Base-by-base conservation (phyloP, 2,329 filamentous ascomycete genomes). In the Curvularia hawaiiensis region DNA sequence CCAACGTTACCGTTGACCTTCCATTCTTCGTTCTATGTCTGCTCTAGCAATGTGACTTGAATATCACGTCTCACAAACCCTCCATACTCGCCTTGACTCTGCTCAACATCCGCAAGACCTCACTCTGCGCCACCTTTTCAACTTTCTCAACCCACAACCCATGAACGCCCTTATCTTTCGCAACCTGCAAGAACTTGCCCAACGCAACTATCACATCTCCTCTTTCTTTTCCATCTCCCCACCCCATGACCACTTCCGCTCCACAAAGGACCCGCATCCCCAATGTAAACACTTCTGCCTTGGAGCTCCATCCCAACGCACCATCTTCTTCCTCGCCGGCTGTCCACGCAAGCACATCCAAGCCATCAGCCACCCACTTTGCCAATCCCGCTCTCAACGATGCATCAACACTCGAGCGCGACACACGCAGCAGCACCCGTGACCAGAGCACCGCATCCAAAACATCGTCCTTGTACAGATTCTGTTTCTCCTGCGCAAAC, bases 401-500 rank as follows among this genome's bases (percentile, higher is more conserved):
- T 4, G 26, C 41, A 35, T 28, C 40, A 22, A 33, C 20, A 39
- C n/a, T 33, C 1, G 47, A 22, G n/a, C 58, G 43, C 3, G 33
- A 35, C 16, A 64, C 58, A 4, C 81, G 56, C 0, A 64, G 58
- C 30, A 90, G 77, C 3, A 85, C 78, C 16, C 73, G 74, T 0
- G 82, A 77, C 92, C 92, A 97, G n/a, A 86, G 74, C 18, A 82
- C 78, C 3, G 87, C 82, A 74, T 97, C 93, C 47, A 87, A 82
- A 6, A 91, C 85, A 65, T 92, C 88, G 73, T 98, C 94, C 49
- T 94, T 80, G 74, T 91, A 98, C n/a, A 97, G 82, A 72, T 99
- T 99, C 73, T 96, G 92, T 73, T 96, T 93, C 77, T 99, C 95
- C 54, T 92, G 84, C 0, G 85, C 88, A 72, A 99, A 99, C 0